Conservation (phyloP, 2,329 filamentous ascomycete species). For the Monilinia polystroma region DNA sequence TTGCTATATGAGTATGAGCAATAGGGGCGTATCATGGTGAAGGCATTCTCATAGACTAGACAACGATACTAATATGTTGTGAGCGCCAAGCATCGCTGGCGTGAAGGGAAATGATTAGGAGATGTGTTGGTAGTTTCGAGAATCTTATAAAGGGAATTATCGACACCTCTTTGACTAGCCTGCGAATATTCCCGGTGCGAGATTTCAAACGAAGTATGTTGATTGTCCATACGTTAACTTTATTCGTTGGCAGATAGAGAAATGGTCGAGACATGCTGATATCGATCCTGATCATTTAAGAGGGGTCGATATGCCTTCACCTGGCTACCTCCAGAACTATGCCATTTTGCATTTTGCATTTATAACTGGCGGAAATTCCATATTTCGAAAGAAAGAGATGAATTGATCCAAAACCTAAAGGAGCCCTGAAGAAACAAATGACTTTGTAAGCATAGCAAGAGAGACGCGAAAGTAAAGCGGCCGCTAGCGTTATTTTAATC, state of each 20-base stretch:
- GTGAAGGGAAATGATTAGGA: background rate
- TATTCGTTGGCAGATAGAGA: background rate
- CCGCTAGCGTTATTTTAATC: conserved; percentile 16
- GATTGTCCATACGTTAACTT: background rate
- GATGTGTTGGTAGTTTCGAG: background rate
- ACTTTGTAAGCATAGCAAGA: background rate
- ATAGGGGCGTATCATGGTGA: background rate
- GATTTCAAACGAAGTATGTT: background rate
- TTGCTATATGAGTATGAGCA: background rate
- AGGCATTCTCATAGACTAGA: background rate
- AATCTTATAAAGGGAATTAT: background rate
- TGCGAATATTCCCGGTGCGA: background rate
- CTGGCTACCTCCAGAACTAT: no score
- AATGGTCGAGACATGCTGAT: no score
- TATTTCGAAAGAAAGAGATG: no score
- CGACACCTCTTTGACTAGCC: background rate
- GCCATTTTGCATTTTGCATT: no score
- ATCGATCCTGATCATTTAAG: no score
- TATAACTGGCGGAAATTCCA: no score
- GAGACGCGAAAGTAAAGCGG: conserved; percentile 5
- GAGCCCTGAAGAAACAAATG: background rate
- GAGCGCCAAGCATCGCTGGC: background rate
- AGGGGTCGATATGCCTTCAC: no score
- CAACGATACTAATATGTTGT: background rate
- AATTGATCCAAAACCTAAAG: no score